Base-by-base conservation (phyloP, 2,329 filamentous ascomycete species). In the Macrophomina pseudophaseolina region DNA sequence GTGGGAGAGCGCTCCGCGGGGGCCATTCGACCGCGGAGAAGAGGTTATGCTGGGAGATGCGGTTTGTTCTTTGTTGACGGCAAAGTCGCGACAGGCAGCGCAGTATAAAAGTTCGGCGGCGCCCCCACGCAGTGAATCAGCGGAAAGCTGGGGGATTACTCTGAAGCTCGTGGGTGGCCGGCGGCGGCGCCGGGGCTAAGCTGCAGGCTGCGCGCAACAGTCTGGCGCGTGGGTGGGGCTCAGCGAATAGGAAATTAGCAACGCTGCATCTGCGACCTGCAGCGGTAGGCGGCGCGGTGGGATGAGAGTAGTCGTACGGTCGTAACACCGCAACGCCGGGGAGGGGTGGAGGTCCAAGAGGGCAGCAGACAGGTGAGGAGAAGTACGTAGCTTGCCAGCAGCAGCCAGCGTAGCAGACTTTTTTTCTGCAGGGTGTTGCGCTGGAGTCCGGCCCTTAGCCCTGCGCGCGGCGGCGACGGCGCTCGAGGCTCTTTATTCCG, bases 1-100 rank as follows among this genome's bases (percentile, higher is more conserved):
- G 70, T 72, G 70, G 78, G 76, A 76, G 76, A 76, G 74, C 75
- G 75, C 70, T 74, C 74, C 72, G 75, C 70, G 68, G 76, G 75
- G 74, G 77, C 78, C 77, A 80, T 79, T 74, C 63, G 71, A 74
- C 67, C 69, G 68, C 65, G 35, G 54, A 48, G 65, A 38, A 32
- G 23, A 7, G 11, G 32, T 56, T 12, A 6, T 52, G 12, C 54
- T 32, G 46, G 30, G 16, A 40, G 28, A 44, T 30, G 44, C 28
- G 44, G 46, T 38, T 35, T 30, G 52, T 56, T 65, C 72, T 72
- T 71, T 70, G 70, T 73, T 68, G 75, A 72, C 71, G 72, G 77
- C 73, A 44, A 28, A 68, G 69, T 71, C 73, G 74, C 74, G 64
- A 58, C 32, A 58, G 64, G 49, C 38, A 59, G 53, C 51, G 48